Evolutionary conservation across 2,329 filamentous ascomycete genomes (phyloP), one percentile per base, ranked within the genome.

Genomic region (Pseudogymnoascus sp.): DNA sequence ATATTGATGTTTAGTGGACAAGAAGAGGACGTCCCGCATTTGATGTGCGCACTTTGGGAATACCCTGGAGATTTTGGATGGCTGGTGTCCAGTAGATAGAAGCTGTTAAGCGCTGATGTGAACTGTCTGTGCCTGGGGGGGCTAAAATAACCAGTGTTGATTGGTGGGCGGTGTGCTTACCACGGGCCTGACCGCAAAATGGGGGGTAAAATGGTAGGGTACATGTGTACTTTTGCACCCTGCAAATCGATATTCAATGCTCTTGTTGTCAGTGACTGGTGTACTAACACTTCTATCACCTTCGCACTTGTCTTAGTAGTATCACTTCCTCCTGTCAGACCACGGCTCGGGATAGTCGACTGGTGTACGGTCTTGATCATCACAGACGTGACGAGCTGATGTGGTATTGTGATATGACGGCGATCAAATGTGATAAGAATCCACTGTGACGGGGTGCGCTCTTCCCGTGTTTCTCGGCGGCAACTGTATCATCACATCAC

Each of bases 31-130:
- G 5, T 54, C 29, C 47, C 29, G 47, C 29, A 54, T 10, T 33
- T 54, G 47, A 54, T 54, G 29, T 33, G 29, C 29, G 47, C 9
- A 54, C n/a, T 54, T 1, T 17, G n/a, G 7, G 29, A 10, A 33
- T 8, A 54, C 15, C 47, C 47, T 54, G 47, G 29, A 9, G 6
- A 33, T 29, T 54, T 54, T 33, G 47, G 47, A 33, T 33, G 4
- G 47, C 29, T 35, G 26, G 29, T 54, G 29, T 54, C 47, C 47
- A 54, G 29, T 54, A 54, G 47, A 17, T 54, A 29, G 10, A 5
- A 13, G 15, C 47, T 54, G 47, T 54, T 54, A 54, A 54, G 47
- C 47, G 47, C 47, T 54, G 47, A 35, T 35, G 47, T 54, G 47
- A 54, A 15, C 47, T 54, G 47, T 54, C 29, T 33, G 47, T 54